Percentiles rank a stretch among this genome's conserved stretches.
Evolutionary conservation across 2,329 filamentous ascomycete species (phyloP).

Genomic region (Exophiala alcalophila): DNA sequence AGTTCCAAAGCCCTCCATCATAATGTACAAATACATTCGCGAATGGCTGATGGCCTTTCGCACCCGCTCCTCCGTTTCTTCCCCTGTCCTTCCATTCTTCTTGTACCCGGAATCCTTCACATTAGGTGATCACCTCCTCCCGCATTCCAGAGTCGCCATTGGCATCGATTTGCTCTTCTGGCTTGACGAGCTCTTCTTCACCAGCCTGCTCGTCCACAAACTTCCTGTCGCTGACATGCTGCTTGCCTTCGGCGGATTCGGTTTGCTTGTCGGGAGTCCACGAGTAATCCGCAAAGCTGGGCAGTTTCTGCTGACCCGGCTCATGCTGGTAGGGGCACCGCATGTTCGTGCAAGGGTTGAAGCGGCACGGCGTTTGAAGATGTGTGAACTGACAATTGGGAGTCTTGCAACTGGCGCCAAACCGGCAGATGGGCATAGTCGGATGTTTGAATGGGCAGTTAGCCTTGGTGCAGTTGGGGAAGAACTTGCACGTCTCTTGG

Average conservation of each 20-base stretch:
- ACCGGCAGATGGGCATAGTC: constrained; percentile 79
- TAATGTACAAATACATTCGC: constrained; percentile 8
- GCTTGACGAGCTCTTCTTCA: constrained; percentile 66
- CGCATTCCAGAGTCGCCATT: constrained; percentile 12
- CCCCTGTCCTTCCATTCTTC: neutral
- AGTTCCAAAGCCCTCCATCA: too few species aligned
- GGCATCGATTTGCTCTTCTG: constrained; percentile 39
- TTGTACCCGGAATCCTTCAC: neutral
- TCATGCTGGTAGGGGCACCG: constrained; percentile 84
- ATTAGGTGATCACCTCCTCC: constrained; percentile 22
- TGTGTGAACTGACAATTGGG: constrained; percentile 88
- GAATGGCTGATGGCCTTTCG: neutral
- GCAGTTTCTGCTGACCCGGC: constrained; percentile 74
- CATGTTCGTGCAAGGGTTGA: constrained; percentile 87
- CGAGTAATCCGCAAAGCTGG: constrained; percentile 77
- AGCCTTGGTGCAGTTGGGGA: constrained; percentile 84
- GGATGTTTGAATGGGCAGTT: constrained; percentile 88
- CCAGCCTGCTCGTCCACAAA: constrained; percentile 69
- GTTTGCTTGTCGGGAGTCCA: constrained; percentile 65
- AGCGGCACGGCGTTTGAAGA: constrained; percentile 79
- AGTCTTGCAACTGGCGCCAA: constrained; percentile 81
- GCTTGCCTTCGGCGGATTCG: constrained; percentile 39
- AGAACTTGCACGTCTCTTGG: constrained; percentile 87
- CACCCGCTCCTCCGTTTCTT: neutral
- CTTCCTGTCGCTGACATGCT: constrained; percentile 82